A percentile compares a stretch with the other conserved stretches of the same genome.
Conservation (phyloP, 192 early-diverging fungal genomes). For the Podila verticillata region DNA sequence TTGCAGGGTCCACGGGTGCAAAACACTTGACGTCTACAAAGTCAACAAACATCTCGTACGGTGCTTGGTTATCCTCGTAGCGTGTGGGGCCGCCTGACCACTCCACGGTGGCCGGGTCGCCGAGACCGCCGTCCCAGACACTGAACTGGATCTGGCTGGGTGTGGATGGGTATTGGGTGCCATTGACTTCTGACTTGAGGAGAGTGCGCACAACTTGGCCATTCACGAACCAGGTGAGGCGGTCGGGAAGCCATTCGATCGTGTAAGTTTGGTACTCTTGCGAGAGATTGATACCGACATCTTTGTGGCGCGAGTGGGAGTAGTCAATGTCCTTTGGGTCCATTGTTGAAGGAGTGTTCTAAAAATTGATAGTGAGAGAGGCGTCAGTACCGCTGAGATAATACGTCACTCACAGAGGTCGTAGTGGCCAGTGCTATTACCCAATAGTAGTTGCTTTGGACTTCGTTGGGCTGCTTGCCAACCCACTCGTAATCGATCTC, state of each 20-base stretch:
- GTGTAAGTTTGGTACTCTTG: constrained; percentile 63
- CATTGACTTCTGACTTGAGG: constrained; percentile 56
- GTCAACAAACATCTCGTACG: constrained; percentile 65
- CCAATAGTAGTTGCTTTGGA: constrained; percentile 49
- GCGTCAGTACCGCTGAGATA: not conserved
- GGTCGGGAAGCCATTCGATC: constrained; percentile 64
- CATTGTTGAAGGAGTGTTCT: constrained; percentile 39
- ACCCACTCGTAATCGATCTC: constrained; percentile 76
- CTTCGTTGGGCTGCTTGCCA: constrained; percentile 59
- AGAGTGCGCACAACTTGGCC: constrained; percentile 57
- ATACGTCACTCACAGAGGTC: not conserved
- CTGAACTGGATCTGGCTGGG: constrained; percentile 66
- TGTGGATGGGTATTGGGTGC: constrained; percentile 58
- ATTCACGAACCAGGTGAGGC: constrained; percentile 69
- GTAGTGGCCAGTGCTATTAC: not conserved
- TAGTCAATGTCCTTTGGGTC: constrained; percentile 52
- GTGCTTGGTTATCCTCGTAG: constrained; percentile 47
- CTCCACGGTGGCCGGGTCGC: constrained; percentile 59
- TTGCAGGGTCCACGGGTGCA: constrained; percentile 55
- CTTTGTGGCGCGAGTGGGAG: constrained; percentile 9
- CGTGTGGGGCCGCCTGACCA: constrained; percentile 71
- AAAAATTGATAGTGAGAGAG: not conserved
- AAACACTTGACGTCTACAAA: constrained; percentile 62
- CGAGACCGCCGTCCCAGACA: constrained; percentile 73
- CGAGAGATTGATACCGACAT: constrained; percentile 56